Percentiles rank a stretch among this genome's conserved stretches.
phyloP scores from a whole-genome alignment of 2,329 filamentous ascomycete genomes.

The Phyllosticta citriasiana region DNA sequence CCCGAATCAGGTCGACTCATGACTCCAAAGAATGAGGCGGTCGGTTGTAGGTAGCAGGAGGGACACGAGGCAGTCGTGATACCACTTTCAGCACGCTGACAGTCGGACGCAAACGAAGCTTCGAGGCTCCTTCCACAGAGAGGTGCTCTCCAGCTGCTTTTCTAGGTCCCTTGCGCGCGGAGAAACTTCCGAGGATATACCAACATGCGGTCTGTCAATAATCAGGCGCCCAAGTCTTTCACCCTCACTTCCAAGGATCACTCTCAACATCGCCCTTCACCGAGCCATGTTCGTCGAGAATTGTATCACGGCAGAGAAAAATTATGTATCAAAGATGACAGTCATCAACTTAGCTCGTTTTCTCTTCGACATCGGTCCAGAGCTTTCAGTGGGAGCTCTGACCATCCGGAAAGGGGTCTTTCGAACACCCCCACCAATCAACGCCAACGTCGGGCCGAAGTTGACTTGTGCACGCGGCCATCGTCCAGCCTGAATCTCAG shows the following conservation, averaged over 20 bases:
- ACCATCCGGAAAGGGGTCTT: background rate
- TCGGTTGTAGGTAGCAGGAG: no score
- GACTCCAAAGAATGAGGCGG: no score
- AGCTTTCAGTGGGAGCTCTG: background rate
- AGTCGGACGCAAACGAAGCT: background rate
- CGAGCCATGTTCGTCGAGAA: background rate
- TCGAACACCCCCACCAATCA: background rate
- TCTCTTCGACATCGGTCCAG: background rate
- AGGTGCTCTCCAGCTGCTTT: background rate
- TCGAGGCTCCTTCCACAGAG: background rate
- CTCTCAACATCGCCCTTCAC: background rate
- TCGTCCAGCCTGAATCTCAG: background rate
- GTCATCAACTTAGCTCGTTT: background rate
- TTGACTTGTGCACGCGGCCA: background rate
- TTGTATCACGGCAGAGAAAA: background rate
- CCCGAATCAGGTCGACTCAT: no score
- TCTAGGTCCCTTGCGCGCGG: background rate
- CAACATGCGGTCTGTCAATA: background rate
- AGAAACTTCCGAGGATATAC: background rate
- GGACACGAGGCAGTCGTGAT: no score
- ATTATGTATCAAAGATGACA: background rate
- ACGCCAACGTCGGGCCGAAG: background rate
- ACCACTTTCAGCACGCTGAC: no score
- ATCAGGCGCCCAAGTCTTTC: background rate
- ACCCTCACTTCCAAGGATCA: background rate